Percentiles rank a stretch among this genome's conserved stretches.
Evolutionary conservation across 2,329 filamentous ascomycete species (phyloP).

Genomic region (Epichloe glyceriae): DNA sequence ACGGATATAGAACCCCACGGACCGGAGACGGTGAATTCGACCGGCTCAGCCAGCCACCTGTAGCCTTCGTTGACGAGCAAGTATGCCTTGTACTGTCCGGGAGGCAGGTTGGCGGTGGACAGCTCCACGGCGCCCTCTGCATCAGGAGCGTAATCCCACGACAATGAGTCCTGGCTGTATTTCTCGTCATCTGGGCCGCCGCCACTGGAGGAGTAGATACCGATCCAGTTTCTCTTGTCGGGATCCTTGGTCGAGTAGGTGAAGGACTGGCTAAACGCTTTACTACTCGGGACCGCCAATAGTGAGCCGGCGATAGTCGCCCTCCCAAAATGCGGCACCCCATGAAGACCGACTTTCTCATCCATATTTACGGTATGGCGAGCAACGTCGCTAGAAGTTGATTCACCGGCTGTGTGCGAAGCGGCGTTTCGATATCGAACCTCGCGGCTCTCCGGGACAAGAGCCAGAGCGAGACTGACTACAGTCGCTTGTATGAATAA

Average conservation of each 20-base stretch:
- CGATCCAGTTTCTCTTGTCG: slow-evolving; percentile 23
- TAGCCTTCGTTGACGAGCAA: slow-evolving; percentile 22
- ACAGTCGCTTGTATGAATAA: slow-evolving; percentile 1
- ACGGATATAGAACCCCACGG: slow-evolving; percentile 7
- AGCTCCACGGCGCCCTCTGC: slow-evolving; percentile 15
- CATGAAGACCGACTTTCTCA: neutral
- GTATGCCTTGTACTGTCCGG: slow-evolving; percentile 21
- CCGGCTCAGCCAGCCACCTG: slow-evolving; percentile 19
- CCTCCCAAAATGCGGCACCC: neutral
- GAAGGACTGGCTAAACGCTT: slow-evolving; percentile 8
- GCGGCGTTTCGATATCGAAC: neutral
- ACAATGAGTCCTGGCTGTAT: slow-evolving; percentile 14
- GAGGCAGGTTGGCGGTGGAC: slow-evolving; percentile 9
- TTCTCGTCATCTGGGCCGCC: slow-evolving; percentile 19
- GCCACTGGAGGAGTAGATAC: slow-evolving; percentile 18
- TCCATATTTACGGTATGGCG: neutral
- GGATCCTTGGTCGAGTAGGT: slow-evolving; percentile 17
- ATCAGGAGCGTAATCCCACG: slow-evolving; percentile 19
- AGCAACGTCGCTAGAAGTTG: neutral
- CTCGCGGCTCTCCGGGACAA: neutral
- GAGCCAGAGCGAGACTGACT: neutral
- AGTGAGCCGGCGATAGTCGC: neutral
- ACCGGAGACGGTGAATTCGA: slow-evolving; percentile 15
- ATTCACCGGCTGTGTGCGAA: neutral
- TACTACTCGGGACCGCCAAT: neutral